Evolutionary conservation across 2,329 filamentous ascomycete genomes (phyloP).

Genomic region (Colletotrichum aenigma): DNA sequence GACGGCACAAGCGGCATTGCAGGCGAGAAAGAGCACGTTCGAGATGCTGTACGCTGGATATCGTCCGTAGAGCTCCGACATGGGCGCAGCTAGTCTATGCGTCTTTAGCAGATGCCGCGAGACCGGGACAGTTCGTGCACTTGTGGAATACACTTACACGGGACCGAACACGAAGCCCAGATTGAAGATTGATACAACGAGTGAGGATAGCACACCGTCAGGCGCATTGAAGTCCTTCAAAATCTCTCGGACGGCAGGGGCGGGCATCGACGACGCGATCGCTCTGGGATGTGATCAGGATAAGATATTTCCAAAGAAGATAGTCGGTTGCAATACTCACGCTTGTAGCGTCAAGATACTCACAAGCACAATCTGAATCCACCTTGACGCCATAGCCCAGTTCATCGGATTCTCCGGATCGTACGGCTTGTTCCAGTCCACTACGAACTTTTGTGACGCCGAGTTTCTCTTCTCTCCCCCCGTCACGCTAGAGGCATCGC

Average conservation of each 20-base stretch:
- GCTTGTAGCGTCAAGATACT: neutral
- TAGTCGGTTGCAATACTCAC: neutral
- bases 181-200: slow-evolving; percentile 55
- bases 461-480: neutral
- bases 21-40: slow-evolving; percentile 33
- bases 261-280: neutral
- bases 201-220: slow-evolving; percentile 33
- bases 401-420: neutral
- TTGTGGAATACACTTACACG: slow-evolving; percentile 31
- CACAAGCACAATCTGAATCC: slow-evolving; percentile 12
- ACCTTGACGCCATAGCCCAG: neutral
- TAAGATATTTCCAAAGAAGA: neutral
- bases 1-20: slow-evolving; percentile 32
- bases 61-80: slow-evolving; percentile 42
- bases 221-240: neutral
- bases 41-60: slow-evolving; percentile 29
- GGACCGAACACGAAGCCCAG: slow-evolving; percentile 47
- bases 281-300: neutral
- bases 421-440: neutral
- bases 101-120: neutral
- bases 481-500: neutral
- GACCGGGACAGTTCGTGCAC: too few species aligned
- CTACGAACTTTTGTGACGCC: neutral
- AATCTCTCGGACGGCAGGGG: neutral
- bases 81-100: slow-evolving; percentile 28